Base-by-base conservation (phyloP, 192 early-diverging fungal genomes). In the Glomus cerebriforme region DNA sequence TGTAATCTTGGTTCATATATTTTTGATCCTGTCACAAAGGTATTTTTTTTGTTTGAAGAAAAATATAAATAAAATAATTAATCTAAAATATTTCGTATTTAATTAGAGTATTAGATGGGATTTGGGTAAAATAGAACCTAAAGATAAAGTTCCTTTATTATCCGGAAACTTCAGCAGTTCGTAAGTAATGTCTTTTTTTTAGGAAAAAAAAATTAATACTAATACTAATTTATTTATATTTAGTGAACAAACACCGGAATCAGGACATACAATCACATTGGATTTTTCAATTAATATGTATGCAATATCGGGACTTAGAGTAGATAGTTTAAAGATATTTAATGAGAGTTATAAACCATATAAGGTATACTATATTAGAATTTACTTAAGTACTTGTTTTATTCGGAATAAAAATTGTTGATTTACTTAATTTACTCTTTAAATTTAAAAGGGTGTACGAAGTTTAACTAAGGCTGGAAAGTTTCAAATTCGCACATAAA, bases 291-390 rank as follows among this genome's bases (percentile, higher is more conserved):
- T 94, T 49, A 92, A 86, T 63, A 92, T 91, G 86, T 89, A 87
- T 79, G 86, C 92, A 26, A 80, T 89, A 19, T 91, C 93, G 9
- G 94, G 94, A 37, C 81, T 96, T 22, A 89, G 87, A 74, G 91
- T 96, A 22, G 92, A 93, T 77, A 84, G 82, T 35, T 82, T 96
- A 59, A 87, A 90, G 67, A 62, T 96, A 34, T 90, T 88, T 68
- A 87, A 91, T 81, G 94, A 96, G 82, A 78, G 78, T 7, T 96
- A 95, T 81, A 93, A 92, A 68, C 93, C 92, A 1, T 94, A 91
- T 81, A 94, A 94, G 88, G 91, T 89, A 80, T 73, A 43, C 26
- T 58, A 29, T 29, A 22, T 27, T 65, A 63, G 37, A 67, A 35
- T 17, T 15, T 29, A 65, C 22, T 69, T 27, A 19, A 24, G 29